Evolutionary conservation across 106 monocot species (phyloP), one percentile per base, ranked within the genome.

Genomic region (Ottelia alismoides): DNA sequence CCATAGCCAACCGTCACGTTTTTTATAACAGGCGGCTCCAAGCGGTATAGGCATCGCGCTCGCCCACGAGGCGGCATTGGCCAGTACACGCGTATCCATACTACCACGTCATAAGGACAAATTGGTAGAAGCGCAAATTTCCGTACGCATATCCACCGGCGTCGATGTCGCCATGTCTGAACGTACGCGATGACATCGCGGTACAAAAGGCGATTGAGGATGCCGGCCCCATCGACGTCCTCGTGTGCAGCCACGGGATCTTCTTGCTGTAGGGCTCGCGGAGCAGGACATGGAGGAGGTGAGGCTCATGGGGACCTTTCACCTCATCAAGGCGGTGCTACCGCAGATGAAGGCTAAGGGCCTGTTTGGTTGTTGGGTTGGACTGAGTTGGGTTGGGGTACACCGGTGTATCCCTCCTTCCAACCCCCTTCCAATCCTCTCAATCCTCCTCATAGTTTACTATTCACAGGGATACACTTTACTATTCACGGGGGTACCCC

Each of bases 251-350:
- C n/a, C n/a, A n/a, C n/a, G n/a, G n/a, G n/a, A n/a, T n/a, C n/a
- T n/a, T n/a, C n/a, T n/a, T n/a, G n/a, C n/a, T n/a, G n/a, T n/a
- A 61, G 87, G 79, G 72, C 64, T 88, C 46, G 87, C 82, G 67
- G 27, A 40, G 30, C 73, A 76, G 78, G 69, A 79, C 1, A 12
- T 88, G 28, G 73, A 81, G 46, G 87, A 78, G 52, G 49, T 73
- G 25, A 69, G 56, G 62, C 73, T 82, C 29, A 82, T 76, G 72
- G 58, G 82, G 47, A 82, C 82, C 23, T 63, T 88, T n/a, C n/a
- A n/a, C n/a, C n/a, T n/a, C n/a, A n/a, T n/a, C n/a, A n/a, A n/a
- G n/a, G n/a, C n/a, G n/a, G n/a, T n/a, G n/a, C n/a, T n/a, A n/a
- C n/a, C n/a, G n/a, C n/a, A n/a, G n/a, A n/a, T n/a, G n/a, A n/a